These are phyloP conservation scores for Starmerella vitae DNA, from an alignment of 805 yeast species.

Conservation along the genomic window DNA sequence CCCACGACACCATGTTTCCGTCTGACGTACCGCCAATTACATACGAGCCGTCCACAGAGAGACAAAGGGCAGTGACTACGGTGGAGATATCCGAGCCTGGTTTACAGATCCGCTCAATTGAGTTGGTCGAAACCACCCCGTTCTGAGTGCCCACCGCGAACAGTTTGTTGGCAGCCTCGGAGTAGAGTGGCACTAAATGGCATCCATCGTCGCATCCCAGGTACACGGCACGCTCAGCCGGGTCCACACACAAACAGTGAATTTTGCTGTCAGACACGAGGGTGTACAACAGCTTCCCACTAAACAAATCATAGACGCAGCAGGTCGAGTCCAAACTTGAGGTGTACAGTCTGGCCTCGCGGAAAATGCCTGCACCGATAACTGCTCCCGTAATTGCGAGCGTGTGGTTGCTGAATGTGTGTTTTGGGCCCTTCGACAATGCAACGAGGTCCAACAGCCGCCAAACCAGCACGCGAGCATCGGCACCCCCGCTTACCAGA, in stretches of 20 bases:
- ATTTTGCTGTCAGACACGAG: constrained; percentile 53
- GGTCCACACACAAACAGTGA: constrained; percentile 51
- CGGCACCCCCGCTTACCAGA: constrained; percentile 64
- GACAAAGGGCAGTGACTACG: constrained; percentile 38
- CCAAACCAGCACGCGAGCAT: constrained; percentile 71
- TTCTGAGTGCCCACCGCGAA: constrained; percentile 48
- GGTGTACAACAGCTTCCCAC: constrained; percentile 44
- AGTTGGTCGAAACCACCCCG: constrained; percentile 40
- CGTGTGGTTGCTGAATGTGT: constrained; percentile 28
- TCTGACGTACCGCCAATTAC: constrained; percentile 57
- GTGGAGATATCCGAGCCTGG: background rate
- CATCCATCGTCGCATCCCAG: constrained; percentile 58
- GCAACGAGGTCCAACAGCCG: constrained; percentile 45
- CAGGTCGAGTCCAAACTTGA: constrained; percentile 63
- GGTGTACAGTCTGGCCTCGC: constrained; percentile 53
- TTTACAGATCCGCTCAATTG: constrained; percentile 27
- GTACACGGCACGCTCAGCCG: constrained; percentile 63
- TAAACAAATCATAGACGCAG: constrained; percentile 48
- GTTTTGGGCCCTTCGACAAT: constrained; percentile 20
- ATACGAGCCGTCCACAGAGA: constrained; percentile 63
- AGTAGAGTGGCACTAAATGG: constrained; percentile 39
- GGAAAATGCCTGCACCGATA: constrained; percentile 39
- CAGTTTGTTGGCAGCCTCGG: constrained; percentile 31
- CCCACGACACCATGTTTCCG: constrained; percentile 60
- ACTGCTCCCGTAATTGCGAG: constrained; percentile 39